Evolutionary conservation across 768 basidiomycete genomes (phyloP).

Genomic region (Tephrocybe rancida): DNA sequence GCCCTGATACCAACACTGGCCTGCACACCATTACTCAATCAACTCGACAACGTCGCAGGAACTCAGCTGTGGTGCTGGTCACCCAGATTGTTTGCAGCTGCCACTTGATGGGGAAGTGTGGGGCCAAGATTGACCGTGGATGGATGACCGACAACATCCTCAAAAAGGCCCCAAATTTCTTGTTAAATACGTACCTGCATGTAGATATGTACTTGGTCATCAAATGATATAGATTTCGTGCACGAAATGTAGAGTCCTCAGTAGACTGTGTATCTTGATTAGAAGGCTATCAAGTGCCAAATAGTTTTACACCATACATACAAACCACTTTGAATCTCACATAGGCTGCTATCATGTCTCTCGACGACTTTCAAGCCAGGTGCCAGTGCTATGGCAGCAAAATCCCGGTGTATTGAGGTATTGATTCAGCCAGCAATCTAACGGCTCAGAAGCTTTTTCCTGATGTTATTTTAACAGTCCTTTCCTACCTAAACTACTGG

Average conservation of each 20-base stretch:
- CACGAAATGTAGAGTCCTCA: not conserved
- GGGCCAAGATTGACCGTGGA: not conserved
- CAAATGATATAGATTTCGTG: conserved; percentile 2
- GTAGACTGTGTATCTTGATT: not conserved
- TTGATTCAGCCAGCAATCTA: not conserved
- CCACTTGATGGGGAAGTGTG: conserved; percentile 21
- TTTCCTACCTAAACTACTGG: too few relatives aligned
- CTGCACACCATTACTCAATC: conserved; percentile 24
- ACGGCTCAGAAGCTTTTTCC: not conserved
- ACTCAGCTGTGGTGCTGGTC: conserved; percentile 19
- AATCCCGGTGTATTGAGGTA: not conserved
- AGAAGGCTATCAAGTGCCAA: not conserved
- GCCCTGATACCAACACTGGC: not conserved
- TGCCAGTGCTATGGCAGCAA: not conserved
- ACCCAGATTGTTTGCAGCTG: conserved; percentile 13
- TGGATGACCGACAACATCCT: conserved; percentile 22
- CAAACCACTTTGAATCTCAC: not conserved
- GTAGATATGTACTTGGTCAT: conserved; percentile 15
- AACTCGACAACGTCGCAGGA: conserved; percentile 14
- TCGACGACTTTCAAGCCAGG: not conserved
- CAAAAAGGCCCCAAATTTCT: conserved; percentile 13
- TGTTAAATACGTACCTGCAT: conserved; percentile 16
- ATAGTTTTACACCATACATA: not conserved
- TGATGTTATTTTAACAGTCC: too few relatives aligned
- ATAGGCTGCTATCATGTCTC: not conserved